Conservation (phyloP, 192 early-diverging fungal species). For the Coemansia sp. region DNA sequence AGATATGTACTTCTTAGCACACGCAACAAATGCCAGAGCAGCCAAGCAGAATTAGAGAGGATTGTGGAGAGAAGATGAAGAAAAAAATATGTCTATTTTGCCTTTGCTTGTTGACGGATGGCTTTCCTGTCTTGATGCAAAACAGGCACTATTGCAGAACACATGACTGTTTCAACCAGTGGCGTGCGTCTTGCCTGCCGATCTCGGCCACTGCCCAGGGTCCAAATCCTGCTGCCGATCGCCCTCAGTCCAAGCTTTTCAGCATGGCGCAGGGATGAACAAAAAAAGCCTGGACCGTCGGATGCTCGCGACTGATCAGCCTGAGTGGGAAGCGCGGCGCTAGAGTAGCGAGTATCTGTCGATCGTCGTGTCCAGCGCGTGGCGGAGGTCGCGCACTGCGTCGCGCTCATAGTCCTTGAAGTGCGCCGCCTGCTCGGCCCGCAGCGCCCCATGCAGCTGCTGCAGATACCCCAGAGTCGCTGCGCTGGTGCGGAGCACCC, state of each 20-base stretch:
- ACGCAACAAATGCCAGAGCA: neutral
- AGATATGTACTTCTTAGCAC: neutral
- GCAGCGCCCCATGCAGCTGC: constrained; percentile 23
- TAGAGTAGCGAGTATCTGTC: constrained; percentile 29
- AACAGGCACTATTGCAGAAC: neutral
- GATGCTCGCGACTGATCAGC: neutral
- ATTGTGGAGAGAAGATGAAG: neutral
- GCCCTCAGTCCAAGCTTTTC: neutral
- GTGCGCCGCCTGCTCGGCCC: constrained; percentile 22
- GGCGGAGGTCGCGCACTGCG: constrained; percentile 21
- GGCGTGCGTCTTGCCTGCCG: neutral
- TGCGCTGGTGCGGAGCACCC: constrained; percentile 32
- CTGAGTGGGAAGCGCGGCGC: neutral
- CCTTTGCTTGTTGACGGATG: neutral
- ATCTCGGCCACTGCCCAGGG: neutral
- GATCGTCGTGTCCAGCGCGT: constrained; percentile 29
- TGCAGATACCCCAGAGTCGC: constrained; percentile 25
- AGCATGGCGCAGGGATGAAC: neutral
- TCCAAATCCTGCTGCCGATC: neutral
- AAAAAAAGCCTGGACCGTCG: neutral
- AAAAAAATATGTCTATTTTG: neutral
- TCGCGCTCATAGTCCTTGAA: constrained; percentile 51
- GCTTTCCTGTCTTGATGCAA: neutral
- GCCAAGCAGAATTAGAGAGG: neutral
- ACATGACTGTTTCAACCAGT: neutral